These are phyloP conservation scores for Amanita polypyramis DNA, from an alignment of 768 basidiomycete species.

Conservation along the genomic window DNA sequence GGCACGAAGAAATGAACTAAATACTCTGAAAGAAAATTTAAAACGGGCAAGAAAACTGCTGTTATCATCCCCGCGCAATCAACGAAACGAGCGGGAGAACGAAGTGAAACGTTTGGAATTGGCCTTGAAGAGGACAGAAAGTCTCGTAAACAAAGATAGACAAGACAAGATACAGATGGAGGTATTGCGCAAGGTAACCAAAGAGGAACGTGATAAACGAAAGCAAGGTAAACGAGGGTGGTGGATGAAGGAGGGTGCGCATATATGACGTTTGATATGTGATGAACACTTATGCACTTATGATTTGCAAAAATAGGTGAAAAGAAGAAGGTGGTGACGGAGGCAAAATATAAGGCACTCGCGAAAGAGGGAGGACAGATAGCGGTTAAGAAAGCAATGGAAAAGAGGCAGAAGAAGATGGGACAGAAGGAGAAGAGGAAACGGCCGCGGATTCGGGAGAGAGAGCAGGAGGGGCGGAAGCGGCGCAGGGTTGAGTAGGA, in stretches of 20 bases:
- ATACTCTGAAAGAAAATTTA: constrained; percentile 51
- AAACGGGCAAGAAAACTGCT: constrained; percentile 60
- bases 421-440: constrained; percentile 84
- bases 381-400: constrained; percentile 81
- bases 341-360: constrained; percentile 73
- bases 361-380: constrained; percentile 65
- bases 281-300: constrained; percentile 8
- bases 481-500: background rate
- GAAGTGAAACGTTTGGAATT: constrained; percentile 65
- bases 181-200: constrained; percentile 43
- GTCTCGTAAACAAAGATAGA: constrained; percentile 61
- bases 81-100: constrained; percentile 47
- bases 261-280: constrained; percentile 4
- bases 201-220: constrained; percentile 56
- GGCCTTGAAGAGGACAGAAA: constrained; percentile 70
- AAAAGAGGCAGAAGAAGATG: constrained; percentile 82
- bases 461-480: constrained; percentile 6
- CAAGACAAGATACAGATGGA: constrained; percentile 62
- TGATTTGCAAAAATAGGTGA: constrained; percentile 52
- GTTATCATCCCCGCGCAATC: constrained; percentile 46
- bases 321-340: constrained; percentile 61
- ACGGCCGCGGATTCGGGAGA: constrained; percentile 36
- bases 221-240: constrained; percentile 72
- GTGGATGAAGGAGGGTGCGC: constrained; percentile 77
- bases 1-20: constrained; percentile 54